A percentile compares a stretch with the other conserved stretches of the same genome.
Conservation (phyloP, 1,284 basidiomycete species). For the Anthracocystis panici-leucophaei region DNA sequence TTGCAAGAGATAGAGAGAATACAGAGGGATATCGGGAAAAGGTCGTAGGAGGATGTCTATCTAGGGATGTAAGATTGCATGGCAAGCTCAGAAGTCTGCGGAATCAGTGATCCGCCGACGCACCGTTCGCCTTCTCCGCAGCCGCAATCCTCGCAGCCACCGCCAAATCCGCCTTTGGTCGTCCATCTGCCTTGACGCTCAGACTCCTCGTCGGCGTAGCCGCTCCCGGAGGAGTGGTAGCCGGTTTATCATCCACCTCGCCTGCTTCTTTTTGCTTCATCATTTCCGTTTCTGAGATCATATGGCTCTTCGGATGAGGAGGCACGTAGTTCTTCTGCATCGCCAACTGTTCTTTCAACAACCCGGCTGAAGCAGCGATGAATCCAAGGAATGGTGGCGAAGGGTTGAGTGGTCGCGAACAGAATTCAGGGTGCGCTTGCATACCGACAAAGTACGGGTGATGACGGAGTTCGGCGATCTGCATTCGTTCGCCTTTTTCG, state of each 20-base stretch:
- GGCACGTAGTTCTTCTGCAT: constrained; percentile 75
- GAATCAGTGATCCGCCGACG: constrained; percentile 21
- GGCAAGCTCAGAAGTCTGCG: background rate
- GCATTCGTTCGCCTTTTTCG: constrained; percentile 96
- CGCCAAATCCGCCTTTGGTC: constrained; percentile 36
- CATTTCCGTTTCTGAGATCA: constrained; percentile 63
- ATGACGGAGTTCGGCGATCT: constrained; percentile 87
- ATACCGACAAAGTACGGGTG: constrained; percentile 95
- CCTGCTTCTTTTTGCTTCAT: constrained; percentile 45
- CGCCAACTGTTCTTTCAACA: constrained; percentile 81
- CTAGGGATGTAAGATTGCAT: background rate
- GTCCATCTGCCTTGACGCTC: constrained; percentile 32
- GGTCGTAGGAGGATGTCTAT: no score
- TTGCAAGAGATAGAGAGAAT: background rate
- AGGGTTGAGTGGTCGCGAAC: constrained; percentile 97
- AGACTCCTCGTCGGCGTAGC: constrained; percentile 47
- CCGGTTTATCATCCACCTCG: constrained; percentile 48
- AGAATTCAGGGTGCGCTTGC: constrained; percentile 98
- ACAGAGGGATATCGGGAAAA: background rate
- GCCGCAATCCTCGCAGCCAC: constrained; percentile 48
- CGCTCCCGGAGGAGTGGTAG: constrained; percentile 52
- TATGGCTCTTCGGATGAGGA: constrained; percentile 72
- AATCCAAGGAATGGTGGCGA: constrained; percentile 97
- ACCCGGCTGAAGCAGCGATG: constrained; percentile 84
- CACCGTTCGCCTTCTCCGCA: constrained; percentile 45